A percentile compares a stretch with the other conserved stretches of the same genome.
Conservation (phyloP, 2,329 filamentous ascomycete genomes). For the Diplodia corticola region DNA sequence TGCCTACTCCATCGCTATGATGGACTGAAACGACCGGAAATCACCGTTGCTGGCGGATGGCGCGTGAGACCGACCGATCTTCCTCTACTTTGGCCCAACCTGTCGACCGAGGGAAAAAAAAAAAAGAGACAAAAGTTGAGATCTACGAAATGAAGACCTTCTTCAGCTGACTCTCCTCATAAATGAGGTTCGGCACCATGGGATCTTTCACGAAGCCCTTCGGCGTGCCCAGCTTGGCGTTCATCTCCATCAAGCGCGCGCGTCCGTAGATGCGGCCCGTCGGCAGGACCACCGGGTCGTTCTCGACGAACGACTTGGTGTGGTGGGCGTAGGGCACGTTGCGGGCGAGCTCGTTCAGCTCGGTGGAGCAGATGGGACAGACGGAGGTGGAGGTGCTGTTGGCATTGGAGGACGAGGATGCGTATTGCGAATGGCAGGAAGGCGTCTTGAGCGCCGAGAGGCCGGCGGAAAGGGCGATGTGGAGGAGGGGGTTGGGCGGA, state of each 20-base stretch:
- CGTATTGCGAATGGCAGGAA: constrained; percentile 74
- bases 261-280: constrained; percentile 84
- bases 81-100: background rate
- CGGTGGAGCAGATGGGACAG: constrained; percentile 93
- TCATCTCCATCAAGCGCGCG: constrained; percentile 71
- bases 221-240: constrained; percentile 73
- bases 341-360: constrained; percentile 86
- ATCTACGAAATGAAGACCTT: constrained; percentile 85
- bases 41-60: too few species aligned
- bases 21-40: background rate
- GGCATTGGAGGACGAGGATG: constrained; percentile 55
- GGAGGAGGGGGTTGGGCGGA: constrained; percentile 78
- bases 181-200: constrained; percentile 64
- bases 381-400: constrained; percentile 68
- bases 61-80: background rate
- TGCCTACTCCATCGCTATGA: background rate
- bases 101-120: background rate
- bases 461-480: constrained; percentile 86
- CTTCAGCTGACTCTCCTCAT: constrained; percentile 62
- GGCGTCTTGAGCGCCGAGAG: constrained; percentile 95
- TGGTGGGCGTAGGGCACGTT: constrained; percentile 94
- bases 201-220: constrained; percentile 73
- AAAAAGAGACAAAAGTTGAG: too few species aligned
- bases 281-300: constrained; percentile 81
- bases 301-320: constrained; percentile 88